Evolutionary conservation across 345 rosid genomes (phyloP).

Genomic region (Linum trigynum): DNA sequence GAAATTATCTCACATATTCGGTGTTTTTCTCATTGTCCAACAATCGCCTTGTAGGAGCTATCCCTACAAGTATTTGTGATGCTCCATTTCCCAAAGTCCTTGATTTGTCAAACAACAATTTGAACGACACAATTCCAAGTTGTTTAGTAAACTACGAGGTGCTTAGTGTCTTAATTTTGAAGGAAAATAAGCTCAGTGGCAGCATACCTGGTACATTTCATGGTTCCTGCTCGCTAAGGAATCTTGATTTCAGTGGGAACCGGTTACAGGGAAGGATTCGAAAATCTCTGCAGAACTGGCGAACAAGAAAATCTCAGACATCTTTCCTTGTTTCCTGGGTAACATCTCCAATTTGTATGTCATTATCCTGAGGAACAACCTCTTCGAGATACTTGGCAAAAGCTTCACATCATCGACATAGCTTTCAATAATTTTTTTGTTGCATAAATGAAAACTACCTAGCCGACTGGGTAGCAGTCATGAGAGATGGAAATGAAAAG

Average conservation of each 20-base stretch:
- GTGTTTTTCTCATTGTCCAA: conserved; percentile 28
- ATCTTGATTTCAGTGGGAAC: conserved; percentile 20
- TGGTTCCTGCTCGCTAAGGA: background rate
- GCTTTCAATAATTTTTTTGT: conserved; percentile 28
- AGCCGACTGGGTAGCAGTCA: conserved; percentile 27
- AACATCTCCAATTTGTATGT: background rate
- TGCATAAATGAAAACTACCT: conserved; percentile 6
- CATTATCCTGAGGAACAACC: background rate
- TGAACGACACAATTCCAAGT: conserved; percentile 25
- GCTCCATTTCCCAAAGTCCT: conserved; percentile 11
- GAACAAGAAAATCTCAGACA: background rate
- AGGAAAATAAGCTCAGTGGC: background rate
- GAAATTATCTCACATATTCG: background rate
- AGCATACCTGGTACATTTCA: conserved; percentile 1
- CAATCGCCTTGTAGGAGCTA: conserved; percentile 23
- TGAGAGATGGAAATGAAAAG: conserved; percentile 7
- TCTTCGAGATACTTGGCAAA: background rate
- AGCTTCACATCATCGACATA: conserved; percentile 31
- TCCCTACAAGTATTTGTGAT: conserved; percentile 33
- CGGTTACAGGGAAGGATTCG: conserved; percentile 24
- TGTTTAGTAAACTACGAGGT: background rate
- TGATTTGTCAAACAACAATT: conserved; percentile 29
- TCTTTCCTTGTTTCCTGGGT: background rate
- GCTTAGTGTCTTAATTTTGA: conserved; percentile 25
- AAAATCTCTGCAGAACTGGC: background rate